Evolutionary conservation across 148 eudicot genomes (phyloP).

Genomic region (Chenopodium album): DNA sequence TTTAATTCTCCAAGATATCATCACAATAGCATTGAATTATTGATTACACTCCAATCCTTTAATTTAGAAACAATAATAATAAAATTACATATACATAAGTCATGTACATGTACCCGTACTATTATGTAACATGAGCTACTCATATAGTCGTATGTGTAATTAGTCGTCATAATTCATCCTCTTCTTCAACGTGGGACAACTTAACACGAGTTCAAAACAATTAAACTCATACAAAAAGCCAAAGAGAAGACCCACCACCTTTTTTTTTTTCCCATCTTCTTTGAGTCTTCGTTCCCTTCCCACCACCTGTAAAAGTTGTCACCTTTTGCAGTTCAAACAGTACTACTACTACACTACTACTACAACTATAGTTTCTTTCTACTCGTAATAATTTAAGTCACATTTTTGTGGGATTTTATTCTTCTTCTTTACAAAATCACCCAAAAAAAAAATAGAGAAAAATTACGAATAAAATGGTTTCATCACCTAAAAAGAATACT

Average conservation of each 20-base stretch:
- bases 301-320: constrained; percentile 4
- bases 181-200: too few relatives aligned
- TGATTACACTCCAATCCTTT: too few relatives aligned
- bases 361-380: not conserved
- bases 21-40: too few relatives aligned
- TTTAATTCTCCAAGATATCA: too few relatives aligned
- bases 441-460: not conserved
- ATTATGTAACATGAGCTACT: too few relatives aligned
- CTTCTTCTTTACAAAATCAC: not conserved
- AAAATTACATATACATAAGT: too few relatives aligned
- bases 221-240: too few relatives aligned
- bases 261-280: not conserved
- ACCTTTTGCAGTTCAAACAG: constrained; percentile 20
- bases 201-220: too few relatives aligned
- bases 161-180: too few relatives aligned
- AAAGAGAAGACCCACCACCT: not conserved
- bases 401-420: not conserved
- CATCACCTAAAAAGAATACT: constrained; percentile 16
- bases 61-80: too few relatives aligned
- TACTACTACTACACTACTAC: not conserved
- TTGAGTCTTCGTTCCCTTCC: not conserved
- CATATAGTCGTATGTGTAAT: too few relatives aligned
- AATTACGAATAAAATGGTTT: constrained; percentile 25
- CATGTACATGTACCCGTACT: too few relatives aligned
- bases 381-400: not conserved